phyloP scores from a whole-genome alignment of 1,139 yeast species.

The Pichia sp. region DNA sequence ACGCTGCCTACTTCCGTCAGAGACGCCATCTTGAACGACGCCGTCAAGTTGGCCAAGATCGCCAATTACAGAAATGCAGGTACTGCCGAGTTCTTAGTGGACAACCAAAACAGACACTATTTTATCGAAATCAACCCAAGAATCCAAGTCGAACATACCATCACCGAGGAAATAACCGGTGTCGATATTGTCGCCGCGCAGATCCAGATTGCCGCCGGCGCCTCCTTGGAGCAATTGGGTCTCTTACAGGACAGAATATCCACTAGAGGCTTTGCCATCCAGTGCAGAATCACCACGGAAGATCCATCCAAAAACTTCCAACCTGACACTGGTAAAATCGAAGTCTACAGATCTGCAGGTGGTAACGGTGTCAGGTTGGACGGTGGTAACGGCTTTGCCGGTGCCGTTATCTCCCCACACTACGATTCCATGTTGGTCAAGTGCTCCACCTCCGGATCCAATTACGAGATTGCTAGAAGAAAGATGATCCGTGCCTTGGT shows the following conservation, averaged over 20 bases:
- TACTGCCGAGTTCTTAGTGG: slow-evolving; percentile 96
- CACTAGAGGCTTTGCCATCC: slow-evolving; percentile 96
- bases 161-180: slow-evolving; percentile 98
- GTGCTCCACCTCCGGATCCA: slow-evolving; percentile 94
- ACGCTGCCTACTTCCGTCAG: slow-evolving; percentile 77
- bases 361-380: slow-evolving; percentile 99
- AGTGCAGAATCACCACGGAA: slow-evolving; percentile 98
- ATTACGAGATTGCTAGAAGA: slow-evolving; percentile 93
- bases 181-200: slow-evolving; percentile 98
- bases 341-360: slow-evolving; percentile 97
- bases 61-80: slow-evolving; percentile 97
- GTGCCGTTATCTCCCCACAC: slow-evolving; percentile 94
- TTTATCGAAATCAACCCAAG: slow-evolving; percentile 98
- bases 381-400: slow-evolving; percentile 99
- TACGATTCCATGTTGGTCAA: slow-evolving; percentile 98
- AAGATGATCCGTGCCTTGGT: slow-evolving; percentile 95
- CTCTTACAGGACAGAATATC: slow-evolving; percentile 90
- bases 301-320: slow-evolving; percentile 96
- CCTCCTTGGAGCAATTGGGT: slow-evolving; percentile 86
- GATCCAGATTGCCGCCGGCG: slow-evolving; percentile 98
- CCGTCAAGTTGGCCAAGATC: slow-evolving; percentile 81
- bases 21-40: slow-evolving; percentile 89
- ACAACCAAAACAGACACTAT: slow-evolving; percentile 89
- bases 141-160: slow-evolving; percentile 98
- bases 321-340: slow-evolving; percentile 98